Evolutionary conservation across 2,329 filamentous ascomycete species (phyloP).

Genomic region (Ophiostoma sp.): DNA sequence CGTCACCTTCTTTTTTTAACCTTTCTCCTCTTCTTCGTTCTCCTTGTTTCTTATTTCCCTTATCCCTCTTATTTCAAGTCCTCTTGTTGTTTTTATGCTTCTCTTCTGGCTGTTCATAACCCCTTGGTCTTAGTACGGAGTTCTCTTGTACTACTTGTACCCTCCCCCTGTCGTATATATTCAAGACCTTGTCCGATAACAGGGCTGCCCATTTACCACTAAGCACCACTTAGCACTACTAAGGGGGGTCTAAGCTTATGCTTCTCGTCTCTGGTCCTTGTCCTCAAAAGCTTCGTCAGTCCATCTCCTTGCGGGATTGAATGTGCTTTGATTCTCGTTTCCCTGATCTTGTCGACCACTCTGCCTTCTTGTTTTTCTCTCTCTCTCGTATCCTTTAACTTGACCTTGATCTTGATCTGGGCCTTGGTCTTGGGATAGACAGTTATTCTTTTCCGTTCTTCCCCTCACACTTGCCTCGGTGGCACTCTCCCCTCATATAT

Average conservation of each 20-base stretch:
- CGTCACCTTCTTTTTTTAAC: neutral
- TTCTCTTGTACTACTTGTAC: conserved; percentile 8
- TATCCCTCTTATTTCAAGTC: neutral
- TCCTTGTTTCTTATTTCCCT: neutral
- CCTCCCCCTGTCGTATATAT: neutral
- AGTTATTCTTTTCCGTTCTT: neutral
- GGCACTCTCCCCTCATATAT: neutral
- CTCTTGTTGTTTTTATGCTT: neutral
- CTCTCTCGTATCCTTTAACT: neutral
- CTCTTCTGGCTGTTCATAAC: neutral
- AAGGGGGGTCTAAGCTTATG: conserved; percentile 12
- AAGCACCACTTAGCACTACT: conserved; percentile 1
- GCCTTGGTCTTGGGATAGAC: neutral
- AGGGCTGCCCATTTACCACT: conserved; percentile 14
- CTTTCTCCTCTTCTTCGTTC: neutral
- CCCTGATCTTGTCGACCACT: neutral
- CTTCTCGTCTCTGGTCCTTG: conserved; percentile 1
- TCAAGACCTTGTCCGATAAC: conserved; percentile 16
- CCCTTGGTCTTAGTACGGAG: conserved; percentile 8
- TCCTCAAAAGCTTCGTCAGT: conserved; percentile 1
- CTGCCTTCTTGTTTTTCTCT: neutral
- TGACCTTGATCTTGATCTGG: neutral
- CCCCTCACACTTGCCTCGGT: neutral
- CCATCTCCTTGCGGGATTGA: neutral
- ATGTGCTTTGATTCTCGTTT: conserved; percentile 3